These are phyloP conservation scores for Kitagawia praeruptora DNA, from an alignment of 129 eudicot genomes.

Conservation along the genomic window DNA sequence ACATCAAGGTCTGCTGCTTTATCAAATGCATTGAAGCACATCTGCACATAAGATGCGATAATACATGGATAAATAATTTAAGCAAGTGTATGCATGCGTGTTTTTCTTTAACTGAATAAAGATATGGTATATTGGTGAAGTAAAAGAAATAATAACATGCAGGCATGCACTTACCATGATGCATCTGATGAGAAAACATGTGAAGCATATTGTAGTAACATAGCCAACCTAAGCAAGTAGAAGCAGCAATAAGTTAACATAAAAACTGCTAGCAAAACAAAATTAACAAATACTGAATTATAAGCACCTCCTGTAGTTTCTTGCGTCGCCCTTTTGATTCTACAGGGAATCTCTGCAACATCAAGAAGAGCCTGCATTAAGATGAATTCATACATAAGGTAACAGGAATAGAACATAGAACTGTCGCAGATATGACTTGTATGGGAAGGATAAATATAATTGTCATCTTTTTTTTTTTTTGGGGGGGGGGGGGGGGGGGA, in stretches of 20 bases:
- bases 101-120: not conserved
- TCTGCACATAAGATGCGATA: slow-evolving; percentile 33
- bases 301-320: slow-evolving; percentile 73
- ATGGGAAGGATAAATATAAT: not conserved
- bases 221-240: slow-evolving; percentile 67
- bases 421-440: not conserved
- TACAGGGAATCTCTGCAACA: slow-evolving; percentile 88
- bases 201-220: slow-evolving; percentile 80
- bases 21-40: slow-evolving; percentile 85
- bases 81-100: not conserved
- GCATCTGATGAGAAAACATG: slow-evolving; percentile 81
- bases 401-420: not conserved
- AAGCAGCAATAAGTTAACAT: not conserved
- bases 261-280: not conserved
- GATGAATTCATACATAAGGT: slow-evolving; percentile 11
- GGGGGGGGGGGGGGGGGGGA: not conserved
- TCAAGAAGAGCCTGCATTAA: slow-evolving; percentile 74
- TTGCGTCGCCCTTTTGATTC: slow-evolving; percentile 86
- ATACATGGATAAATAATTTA: not conserved
- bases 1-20: slow-evolving; percentile 78
- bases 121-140: not conserved
- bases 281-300: not conserved
- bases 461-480: no score
- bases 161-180: slow-evolving; percentile 58
- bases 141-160: slow-evolving; percentile 2